Evolutionary conservation across 2,329 filamentous ascomycete species (phyloP).

Genomic region (Exophiala alcalophila): DNA sequence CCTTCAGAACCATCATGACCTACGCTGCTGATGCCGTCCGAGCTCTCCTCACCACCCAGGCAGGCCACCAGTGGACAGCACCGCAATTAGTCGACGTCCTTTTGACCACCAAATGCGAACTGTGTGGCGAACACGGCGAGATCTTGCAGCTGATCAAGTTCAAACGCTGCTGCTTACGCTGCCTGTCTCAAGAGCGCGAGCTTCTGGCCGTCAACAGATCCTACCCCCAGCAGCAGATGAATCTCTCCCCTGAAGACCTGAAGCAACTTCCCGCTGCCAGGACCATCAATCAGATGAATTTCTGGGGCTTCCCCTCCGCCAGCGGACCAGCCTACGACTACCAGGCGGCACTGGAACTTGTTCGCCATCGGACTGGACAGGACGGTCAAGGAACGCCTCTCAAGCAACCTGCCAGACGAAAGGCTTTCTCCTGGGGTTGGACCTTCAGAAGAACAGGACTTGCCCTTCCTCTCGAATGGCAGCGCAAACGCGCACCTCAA

Average conservation of each 20-base stretch:
- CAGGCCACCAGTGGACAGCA: constrained; percentile 13
- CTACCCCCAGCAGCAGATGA: constrained; percentile 10
- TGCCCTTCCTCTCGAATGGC: neutral
- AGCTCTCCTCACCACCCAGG: constrained; percentile 11
- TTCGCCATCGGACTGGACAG: too few species aligned
- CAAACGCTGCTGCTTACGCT: constrained; percentile 20
- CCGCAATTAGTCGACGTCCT: constrained; percentile 10
- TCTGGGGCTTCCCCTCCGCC: constrained; percentile 13
- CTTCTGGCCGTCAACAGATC: constrained; percentile 9
- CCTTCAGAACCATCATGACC: constrained; percentile 11
- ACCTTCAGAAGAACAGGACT: neutral
- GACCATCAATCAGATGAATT: constrained; percentile 13
- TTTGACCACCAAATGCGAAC: constrained; percentile 15
- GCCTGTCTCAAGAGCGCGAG: constrained; percentile 22
- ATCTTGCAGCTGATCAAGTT: constrained; percentile 16
- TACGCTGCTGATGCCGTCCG: constrained; percentile 9
- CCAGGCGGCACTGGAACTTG: constrained; percentile 4
- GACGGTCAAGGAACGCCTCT: constrained; percentile 1
- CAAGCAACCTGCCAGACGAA: neutral
- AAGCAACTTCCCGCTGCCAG: constrained; percentile 5
- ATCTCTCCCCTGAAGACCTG: constrained; percentile 7
- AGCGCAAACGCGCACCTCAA: constrained; percentile 11
- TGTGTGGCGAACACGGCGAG: constrained; percentile 16
- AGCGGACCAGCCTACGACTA: constrained; percentile 9
- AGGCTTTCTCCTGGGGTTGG: neutral